Evolutionary conservation across 2,329 filamentous ascomycete species (phyloP), one percentile per base, ranked within the genome.

Genomic region (Sphaerostilbella broomeana): DNA sequence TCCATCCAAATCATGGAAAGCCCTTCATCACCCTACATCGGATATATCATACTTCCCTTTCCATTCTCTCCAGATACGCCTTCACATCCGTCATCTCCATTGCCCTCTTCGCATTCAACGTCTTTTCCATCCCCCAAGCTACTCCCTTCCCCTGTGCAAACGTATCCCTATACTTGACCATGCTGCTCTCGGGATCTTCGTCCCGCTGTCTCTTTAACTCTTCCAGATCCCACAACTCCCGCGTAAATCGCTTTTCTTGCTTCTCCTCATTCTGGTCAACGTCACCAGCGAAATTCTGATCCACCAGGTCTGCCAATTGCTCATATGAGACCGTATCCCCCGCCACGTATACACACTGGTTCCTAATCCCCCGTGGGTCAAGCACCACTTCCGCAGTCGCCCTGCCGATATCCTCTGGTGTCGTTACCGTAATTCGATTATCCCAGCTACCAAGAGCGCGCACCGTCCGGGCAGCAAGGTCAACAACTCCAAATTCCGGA

Each of bases 291-390:
- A 62, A 62, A 4, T 67, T 61, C 12, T 51, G 51, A 37, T 73
- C 72, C 5, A 84, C 52, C 5, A 75, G 47, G 15, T 73, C 68
- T 3, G 73, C 77, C 30, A 83, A 47, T 28, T 64, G 47, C 2
- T 44, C 54, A 58, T 83, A 84, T 11, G 64, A 71, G 3, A 83
- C 49, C 0, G 79, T 83, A 44, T 84, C 77, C 0, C 81, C 79
- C 0, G 73, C 77, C 3, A 72, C 66, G 53, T 69, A 81, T 1
- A 83, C 63, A 1, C 79, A 65, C n/a, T 64, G 55, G 10, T 62
- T 62, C 18, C 43, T 32, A 3, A 58, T 45, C 2, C 46, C 57
- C 3, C 49, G 48, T 1, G 68, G 63, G 3, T 62, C 61, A 5
- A 70, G 65, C 2, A 79, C 61, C 30, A 80, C 52, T 38, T 77